A percentile compares a stretch with the other conserved stretches of the same genome.
phyloP scores from a whole-genome alignment of 495 filamentous ascomycete species.

The Lichina pygmaea region DNA sequence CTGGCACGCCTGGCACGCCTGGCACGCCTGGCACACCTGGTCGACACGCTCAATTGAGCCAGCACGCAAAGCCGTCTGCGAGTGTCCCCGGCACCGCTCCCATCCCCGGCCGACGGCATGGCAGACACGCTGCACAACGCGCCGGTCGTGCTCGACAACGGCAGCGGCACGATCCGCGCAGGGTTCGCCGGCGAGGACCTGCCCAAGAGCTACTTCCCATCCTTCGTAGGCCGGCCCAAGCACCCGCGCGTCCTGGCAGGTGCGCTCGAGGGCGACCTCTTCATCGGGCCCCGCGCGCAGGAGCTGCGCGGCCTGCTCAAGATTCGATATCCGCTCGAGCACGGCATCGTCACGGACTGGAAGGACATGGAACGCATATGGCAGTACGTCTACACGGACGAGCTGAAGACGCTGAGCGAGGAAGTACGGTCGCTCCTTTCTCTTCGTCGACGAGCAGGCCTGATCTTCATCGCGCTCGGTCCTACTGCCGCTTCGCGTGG shows the following conservation, averaged over 20 bases:
- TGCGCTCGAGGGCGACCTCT: slow-evolving; percentile 86
- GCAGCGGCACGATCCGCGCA: slow-evolving; percentile 88
- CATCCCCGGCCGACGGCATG: slow-evolving; percentile 20
- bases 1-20: no score
- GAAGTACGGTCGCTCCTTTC: slow-evolving; percentile 30
- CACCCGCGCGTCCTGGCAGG: slow-evolving; percentile 89
- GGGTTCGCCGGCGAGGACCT: slow-evolving; percentile 91
- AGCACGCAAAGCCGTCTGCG: neutral
- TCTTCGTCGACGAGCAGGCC: neutral
- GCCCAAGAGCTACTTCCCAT: slow-evolving; percentile 93
- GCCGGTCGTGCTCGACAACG: slow-evolving; percentile 96
- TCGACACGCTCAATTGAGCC: neutral
- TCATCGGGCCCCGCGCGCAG: slow-evolving; percentile 82
- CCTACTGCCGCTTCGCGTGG: no score
- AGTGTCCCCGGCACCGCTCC: neutral
- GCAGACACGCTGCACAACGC: slow-evolving; percentile 80
- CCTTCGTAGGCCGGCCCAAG: slow-evolving; percentile 90
- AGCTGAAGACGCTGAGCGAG: slow-evolving; percentile 84
- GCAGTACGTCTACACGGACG: slow-evolving; percentile 61
- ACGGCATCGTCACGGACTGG: slow-evolving; percentile 98
- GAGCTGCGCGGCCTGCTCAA: slow-evolving; percentile 84
- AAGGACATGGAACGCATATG: slow-evolving; percentile 99
- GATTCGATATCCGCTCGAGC: slow-evolving; percentile 84
- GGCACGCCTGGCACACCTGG: no score
- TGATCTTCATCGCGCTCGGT: neutral